Evolutionary conservation across 352 stramenopile genomes (phyloP).

Genomic region (Pythium phragmiticola): DNA sequence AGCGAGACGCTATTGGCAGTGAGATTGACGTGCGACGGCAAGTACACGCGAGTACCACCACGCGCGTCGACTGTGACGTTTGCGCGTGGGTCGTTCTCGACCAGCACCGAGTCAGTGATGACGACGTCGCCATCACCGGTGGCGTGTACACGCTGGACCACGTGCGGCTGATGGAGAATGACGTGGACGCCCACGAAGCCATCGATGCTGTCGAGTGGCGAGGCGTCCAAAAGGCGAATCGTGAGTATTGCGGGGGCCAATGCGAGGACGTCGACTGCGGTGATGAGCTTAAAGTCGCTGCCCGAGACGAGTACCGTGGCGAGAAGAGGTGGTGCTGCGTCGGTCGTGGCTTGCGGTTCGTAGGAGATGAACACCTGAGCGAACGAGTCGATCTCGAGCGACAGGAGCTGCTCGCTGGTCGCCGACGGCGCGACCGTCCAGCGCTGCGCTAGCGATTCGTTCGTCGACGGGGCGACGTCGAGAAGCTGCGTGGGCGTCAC

Average conservation of each 20-base stretch:
- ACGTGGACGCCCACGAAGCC: constrained; percentile 12
- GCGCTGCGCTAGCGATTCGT: constrained; percentile 10
- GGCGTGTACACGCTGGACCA: neutral
- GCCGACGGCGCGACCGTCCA: constrained; percentile 4
- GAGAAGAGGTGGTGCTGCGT: neutral
- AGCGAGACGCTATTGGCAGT: constrained; percentile 5
- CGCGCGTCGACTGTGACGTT: neutral
- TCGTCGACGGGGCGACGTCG: neutral
- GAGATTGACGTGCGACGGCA: neutral
- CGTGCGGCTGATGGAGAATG: neutral
- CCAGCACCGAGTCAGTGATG: neutral
- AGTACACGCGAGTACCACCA: constrained; percentile 1
- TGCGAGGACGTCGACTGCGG: constrained; percentile 4
- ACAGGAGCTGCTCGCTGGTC: neutral
- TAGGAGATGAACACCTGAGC: constrained; percentile 14
- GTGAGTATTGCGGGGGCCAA: neutral
- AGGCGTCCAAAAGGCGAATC: neutral
- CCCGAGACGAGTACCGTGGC: constrained; percentile 9
- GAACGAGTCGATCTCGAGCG: constrained; percentile 10
- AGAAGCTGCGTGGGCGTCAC: constrained; percentile 15
- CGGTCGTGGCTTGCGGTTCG: neutral
- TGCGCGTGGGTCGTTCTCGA: neutral
- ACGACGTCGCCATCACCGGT: constrained; percentile 7
- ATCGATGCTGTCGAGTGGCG: neutral
- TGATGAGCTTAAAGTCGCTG: constrained; percentile 22